phyloP scores from a whole-genome alignment of 768 basidiomycete genomes.

The Termitomyces sp. region DNA sequence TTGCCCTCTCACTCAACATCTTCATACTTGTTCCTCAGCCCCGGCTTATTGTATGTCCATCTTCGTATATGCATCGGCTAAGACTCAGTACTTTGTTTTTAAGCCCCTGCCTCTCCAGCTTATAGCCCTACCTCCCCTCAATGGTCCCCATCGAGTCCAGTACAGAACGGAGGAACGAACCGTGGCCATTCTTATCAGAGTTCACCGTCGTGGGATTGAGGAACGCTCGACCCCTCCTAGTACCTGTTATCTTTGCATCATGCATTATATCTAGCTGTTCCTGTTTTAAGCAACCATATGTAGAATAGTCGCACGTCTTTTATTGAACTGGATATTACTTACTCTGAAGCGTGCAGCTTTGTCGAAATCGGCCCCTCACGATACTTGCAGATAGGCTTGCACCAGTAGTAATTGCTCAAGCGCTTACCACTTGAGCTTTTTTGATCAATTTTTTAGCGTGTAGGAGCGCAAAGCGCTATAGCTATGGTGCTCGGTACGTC shows the following conservation, averaged over 20 bases:
- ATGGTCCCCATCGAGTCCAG: slow-evolving; percentile 82
- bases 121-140: slow-evolving; percentile 86
- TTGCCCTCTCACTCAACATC: slow-evolving; percentile 4
- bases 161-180: slow-evolving; percentile 48
- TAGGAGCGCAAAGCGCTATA: too few relatives aligned
- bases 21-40: slow-evolving; percentile 48
- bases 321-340: slow-evolving; percentile 25
- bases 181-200: slow-evolving; percentile 46
- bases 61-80: slow-evolving; percentile 1
- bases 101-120: slow-evolving; percentile 82
- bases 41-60: slow-evolving; percentile 74
- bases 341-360: not conserved
- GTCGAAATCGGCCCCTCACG: not conserved
- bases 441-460: too few relatives aligned
- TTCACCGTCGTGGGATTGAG: slow-evolving; percentile 54
- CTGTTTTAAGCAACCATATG: slow-evolving; percentile 24
- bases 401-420: too few relatives aligned
- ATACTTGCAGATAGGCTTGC: too few relatives aligned
- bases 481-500: too few relatives aligned
- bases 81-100: slow-evolving; percentile 14
- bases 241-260: slow-evolving; percentile 22
- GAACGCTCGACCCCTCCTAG: slow-evolving; percentile 6
- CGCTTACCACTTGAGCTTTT: too few relatives aligned
- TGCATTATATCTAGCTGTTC: slow-evolving; percentile 28
- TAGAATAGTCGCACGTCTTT: slow-evolving; percentile 26